phyloP scores from a whole-genome alignment of 345 rosid genomes.

The Arabidopsis thaliana region DNA sequence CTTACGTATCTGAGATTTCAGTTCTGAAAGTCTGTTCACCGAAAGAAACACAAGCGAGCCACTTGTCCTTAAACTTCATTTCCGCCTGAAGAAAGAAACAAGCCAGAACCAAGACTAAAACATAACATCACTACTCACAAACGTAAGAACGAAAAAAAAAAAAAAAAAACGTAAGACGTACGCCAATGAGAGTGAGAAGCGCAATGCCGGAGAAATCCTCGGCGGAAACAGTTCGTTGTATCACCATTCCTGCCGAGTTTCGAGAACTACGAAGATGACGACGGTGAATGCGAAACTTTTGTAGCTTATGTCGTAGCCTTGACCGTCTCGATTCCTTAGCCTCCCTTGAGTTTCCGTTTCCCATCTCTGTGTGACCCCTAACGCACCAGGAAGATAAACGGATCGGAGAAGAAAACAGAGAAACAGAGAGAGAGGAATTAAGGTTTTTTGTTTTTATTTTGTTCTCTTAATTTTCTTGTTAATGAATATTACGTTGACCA shows the following conservation, averaged over 20 bases:
- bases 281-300: conserved; percentile 48
- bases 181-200: conserved; percentile 70
- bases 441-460: not conserved
- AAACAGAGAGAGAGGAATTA: not conserved
- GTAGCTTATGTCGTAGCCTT: conserved; percentile 56
- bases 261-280: conserved; percentile 40
- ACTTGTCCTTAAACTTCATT: conserved; percentile 80
- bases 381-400: not conserved
- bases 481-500: conserved; percentile 14
- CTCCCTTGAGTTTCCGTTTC: conserved; percentile 45
- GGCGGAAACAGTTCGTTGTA: conserved; percentile 46
- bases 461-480: not conserved
- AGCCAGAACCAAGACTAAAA: conserved; percentile 5
- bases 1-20: conserved; percentile 71
- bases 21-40: conserved; percentile 94
- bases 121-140: not conserved
- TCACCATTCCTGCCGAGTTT: conserved; percentile 28
- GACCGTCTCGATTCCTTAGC: conserved; percentile 45
- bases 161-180: conserved; percentile 32
- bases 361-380: conserved; percentile 6
- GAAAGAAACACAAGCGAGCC: conserved; percentile 88
- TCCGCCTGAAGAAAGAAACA: conserved; percentile 57
- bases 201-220: conserved; percentile 92
- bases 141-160: not conserved
- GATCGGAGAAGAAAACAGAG: conserved; percentile 1